Base-by-base conservation (phyloP, 371 early-diverging fungal species). In the Mucor circinelloides region DNA sequence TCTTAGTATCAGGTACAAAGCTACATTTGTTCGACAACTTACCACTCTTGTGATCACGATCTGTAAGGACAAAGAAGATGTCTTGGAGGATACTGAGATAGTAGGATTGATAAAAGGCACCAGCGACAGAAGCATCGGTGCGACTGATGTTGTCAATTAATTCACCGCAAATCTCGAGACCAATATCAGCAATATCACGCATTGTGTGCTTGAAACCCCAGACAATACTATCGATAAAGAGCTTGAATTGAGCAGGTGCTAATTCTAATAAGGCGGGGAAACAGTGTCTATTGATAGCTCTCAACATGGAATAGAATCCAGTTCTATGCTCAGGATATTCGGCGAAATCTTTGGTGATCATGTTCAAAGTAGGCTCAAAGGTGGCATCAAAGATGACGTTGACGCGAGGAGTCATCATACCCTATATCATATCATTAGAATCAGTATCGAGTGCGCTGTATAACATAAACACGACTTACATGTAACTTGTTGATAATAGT, bases 201-300 rank as follows among this genome's bases (percentile, higher is more conserved):
- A 95, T 93, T 1, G 97, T 96, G 79, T 99, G 99, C 85, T 98
- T 99, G 86, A 98, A 95, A n/a, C 92, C 97, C 98, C 98, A 98
- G 23, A 97, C 93, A 63, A 98, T 88, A 68, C 94, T 92, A 84
- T 97, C 95, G 61, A 93, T 84, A 73, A 97, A 84, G 27, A 97
- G 85, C 69, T 94, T 94, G 83, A 98, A 95, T 76, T 93, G 92
- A 17, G 87, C 87, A 34, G 93, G 83, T 4, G 94, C 91, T 42
- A 98, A 83, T 63, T 83, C 86, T 65, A 97, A 72, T 44, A 97
- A 80, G 2, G 97, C 97, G 68, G 82, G 86, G 87, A 99, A 99
- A 80, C 98, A 98, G 72, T 89, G 78, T 58, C 82, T 80, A 71
- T 92, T 94, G 78, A 98, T 94, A 13, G 94, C 91, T 58, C 87